Evolutionary conservation across 257 asterid genomes (phyloP).

Genomic region (Nicotiana tomentosiformis): DNA sequence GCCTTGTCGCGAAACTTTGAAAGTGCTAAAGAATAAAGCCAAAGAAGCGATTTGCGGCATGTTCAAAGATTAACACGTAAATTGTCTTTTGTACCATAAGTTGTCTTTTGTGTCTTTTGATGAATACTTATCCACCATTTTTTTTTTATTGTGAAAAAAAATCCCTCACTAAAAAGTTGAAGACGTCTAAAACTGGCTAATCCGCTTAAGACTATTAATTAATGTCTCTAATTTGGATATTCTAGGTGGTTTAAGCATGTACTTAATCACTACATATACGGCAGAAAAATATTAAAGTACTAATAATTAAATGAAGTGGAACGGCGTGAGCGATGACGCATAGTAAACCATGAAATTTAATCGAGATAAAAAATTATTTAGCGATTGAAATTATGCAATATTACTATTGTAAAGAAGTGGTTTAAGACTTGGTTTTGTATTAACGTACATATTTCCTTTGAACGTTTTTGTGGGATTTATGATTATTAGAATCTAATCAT

Average conservation of each 20-base stretch:
- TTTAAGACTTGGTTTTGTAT: background rate
- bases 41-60: conserved; percentile 6
- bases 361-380: background rate
- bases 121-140: conserved; percentile 2
- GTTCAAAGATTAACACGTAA: background rate
- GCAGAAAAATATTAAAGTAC: background rate
- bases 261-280: background rate
- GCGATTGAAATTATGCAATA: background rate
- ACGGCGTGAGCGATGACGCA: background rate
- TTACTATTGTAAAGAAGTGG: too few species aligned
- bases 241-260: background rate
- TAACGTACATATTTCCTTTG: background rate
- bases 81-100: background rate
- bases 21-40: conserved; percentile 5
- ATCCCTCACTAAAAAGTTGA: background rate
- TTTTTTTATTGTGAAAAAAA: too few species aligned
- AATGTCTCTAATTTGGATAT: background rate
- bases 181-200: background rate
- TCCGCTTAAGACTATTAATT: background rate
- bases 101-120: conserved; percentile 9
- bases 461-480: too few species aligned
- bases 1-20: background rate
- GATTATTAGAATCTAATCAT: background rate
- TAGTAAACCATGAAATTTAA: background rate
- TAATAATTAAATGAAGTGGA: background rate